Conservation (phyloP, 768 basidiomycete genomes). For the Serendipita vermifera region DNA sequence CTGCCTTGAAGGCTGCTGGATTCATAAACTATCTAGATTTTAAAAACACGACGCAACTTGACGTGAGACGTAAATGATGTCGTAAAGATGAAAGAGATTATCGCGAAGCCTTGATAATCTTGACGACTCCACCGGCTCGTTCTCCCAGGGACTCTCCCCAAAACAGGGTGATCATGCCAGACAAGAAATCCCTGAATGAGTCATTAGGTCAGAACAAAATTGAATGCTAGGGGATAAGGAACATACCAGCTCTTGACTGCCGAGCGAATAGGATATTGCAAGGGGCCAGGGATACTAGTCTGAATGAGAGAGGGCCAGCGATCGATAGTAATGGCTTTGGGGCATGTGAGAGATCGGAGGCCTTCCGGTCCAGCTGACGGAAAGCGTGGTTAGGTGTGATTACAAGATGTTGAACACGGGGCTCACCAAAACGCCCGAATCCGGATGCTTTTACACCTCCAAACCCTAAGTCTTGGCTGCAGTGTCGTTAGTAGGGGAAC, state of each 20-base stretch:
- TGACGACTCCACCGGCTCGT: background rate
- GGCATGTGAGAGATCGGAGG: conserved; percentile 70
- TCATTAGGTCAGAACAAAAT: background rate
- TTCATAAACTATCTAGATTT: too few relatives aligned
- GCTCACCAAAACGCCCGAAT: conserved; percentile 80
- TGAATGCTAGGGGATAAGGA: background rate
- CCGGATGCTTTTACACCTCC: conserved; percentile 87
- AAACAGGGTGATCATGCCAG: background rate
- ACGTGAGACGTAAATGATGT: too few relatives aligned
- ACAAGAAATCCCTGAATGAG: background rate
- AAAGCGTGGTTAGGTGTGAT: conserved; percentile 13
- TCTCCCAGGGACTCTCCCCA: conserved; percentile 2
- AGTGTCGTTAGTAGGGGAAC: conserved; percentile 20
- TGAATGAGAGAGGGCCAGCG: conserved; percentile 72
- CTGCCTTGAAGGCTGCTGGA: too few relatives aligned
- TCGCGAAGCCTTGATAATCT: conserved; percentile 1
- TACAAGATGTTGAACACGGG: conserved; percentile 10
- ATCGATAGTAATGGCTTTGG: conserved; percentile 79
- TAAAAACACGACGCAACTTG: too few relatives aligned
- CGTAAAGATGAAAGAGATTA: too few relatives aligned
- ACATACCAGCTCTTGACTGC: conserved; percentile 61
- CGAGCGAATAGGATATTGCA: conserved; percentile 79
- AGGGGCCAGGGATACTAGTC: conserved; percentile 70
- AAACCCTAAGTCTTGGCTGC: conserved; percentile 84
- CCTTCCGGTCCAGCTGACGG: conserved; percentile 80